Evolutionary conservation across 2,329 filamentous ascomycete genomes (phyloP).

Genomic region (Fusarium globosum): DNA sequence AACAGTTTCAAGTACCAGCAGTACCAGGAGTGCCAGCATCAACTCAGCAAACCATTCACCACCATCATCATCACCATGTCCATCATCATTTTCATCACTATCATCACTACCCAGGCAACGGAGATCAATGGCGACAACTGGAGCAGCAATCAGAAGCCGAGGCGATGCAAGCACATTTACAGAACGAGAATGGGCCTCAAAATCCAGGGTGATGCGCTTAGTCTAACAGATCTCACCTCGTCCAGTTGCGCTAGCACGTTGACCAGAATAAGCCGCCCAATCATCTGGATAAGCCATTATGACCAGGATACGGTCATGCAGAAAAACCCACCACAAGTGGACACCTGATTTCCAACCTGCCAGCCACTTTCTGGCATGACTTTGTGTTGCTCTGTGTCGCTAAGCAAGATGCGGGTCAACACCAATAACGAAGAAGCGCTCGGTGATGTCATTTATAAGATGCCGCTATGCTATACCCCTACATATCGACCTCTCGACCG

Average conservation of each 20-base stretch:
- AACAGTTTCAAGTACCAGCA: slow-evolving; percentile 24
- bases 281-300: neutral
- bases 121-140: slow-evolving; percentile 29
- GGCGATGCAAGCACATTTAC: slow-evolving; percentile 25
- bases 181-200: slow-evolving; percentile 11
- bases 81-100: slow-evolving; percentile 41
- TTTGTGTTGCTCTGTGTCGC: neutral
- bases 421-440: no score
- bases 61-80: slow-evolving; percentile 35
- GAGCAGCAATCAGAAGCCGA: slow-evolving; percentile 36
- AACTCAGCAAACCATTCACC: slow-evolving; percentile 29
- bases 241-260: neutral
- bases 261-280: neutral
- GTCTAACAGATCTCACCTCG: neutral
- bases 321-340: neutral
- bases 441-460: no score
- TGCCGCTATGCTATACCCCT: neutral
- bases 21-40: slow-evolving; percentile 4
- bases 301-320: neutral
- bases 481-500: neutral
- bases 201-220: slow-evolving; percentile 18
- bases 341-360: neutral
- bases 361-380: neutral
- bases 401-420: neutral
- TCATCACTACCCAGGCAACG: slow-evolving; percentile 28